Base-by-base conservation (phyloP, 2,329 filamentous ascomycete genomes). In the Stagonosporopsis rhizophila region DNA sequence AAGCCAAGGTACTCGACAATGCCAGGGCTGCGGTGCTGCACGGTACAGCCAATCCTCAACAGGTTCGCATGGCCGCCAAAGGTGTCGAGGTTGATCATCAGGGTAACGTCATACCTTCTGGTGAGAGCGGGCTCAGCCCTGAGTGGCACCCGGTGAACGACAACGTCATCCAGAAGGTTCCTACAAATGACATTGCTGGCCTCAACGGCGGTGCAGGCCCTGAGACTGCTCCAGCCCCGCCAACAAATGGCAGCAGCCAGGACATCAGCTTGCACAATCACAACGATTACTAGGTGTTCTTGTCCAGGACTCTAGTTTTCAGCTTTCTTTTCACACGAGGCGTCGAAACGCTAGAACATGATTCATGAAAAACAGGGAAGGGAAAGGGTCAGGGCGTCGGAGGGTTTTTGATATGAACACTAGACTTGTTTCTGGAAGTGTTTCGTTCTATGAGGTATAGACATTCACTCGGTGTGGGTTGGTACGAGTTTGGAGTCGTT, bases 1-100 rank as follows among this genome's bases (percentile, higher is more conserved):
- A 89, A 76, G 73, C 85, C 61, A 90, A 90, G 75, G 82, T 87
- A 17, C 77, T 89, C 61, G 85, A 89, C 66, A 83, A 80, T 41
- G 88, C 87, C 4, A 82, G 87, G 64, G 82, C 87, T 61, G 87
- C 87, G 4, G 85, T 90, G 15, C 75, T 85, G n/a, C 80, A 86
- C 44, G 87, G 87, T 11, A 79, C 83, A 30, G 87, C 87, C 38
- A 84, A 82, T 55, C 79, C 84, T 49, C 80, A 80, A 55, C 85
- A 89, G 64, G 78, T 89, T 40, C 80, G 83, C 56, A 84, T 90
- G 62, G 85, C 87, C 17, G 81, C 83, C 14, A 85, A 87, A 55
- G 87, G 86, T 34, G 85, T 85, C 14, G 72, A 82, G 30, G 82
- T 89, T 17, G 82, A 85, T 59, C 75, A 76, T 34, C 75, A 81